phyloP scores from a whole-genome alignment of 768 basidiomycete genomes.

The Naganishia onofrii region DNA sequence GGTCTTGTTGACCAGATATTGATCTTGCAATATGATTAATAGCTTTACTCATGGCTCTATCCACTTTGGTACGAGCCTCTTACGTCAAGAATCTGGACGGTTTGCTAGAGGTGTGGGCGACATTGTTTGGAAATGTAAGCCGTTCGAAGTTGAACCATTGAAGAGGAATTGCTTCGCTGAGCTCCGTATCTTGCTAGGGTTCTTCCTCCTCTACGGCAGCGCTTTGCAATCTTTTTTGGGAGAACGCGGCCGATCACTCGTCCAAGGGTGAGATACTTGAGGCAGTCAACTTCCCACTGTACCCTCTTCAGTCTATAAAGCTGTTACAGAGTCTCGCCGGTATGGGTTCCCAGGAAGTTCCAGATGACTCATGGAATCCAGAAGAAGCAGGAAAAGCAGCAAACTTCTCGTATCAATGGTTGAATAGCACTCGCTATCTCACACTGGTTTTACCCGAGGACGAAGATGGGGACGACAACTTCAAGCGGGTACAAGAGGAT shows the following conservation, averaged over 20 bases:
- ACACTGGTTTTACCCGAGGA: constrained; percentile 15
- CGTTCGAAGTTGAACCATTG: not conserved
- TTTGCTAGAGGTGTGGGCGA: constrained; percentile 12
- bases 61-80: not conserved
- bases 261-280: constrained; percentile 23
- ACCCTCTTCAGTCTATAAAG: constrained; percentile 17
- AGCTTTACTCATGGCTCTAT: constrained; percentile 15
- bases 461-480: constrained; percentile 17
- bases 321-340: constrained; percentile 9
- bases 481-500: constrained; percentile 18
- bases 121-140: constrained; percentile 10
- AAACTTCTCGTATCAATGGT: constrained; percentile 7
- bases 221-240: constrained; percentile 28
- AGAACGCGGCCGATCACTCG: constrained; percentile 19
- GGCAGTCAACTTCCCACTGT: constrained; percentile 14
- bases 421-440: not conserved
- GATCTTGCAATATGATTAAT: not conserved
- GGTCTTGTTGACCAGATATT: not conserved
- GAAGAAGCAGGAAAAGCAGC: constrained; percentile 19
- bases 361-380: constrained; percentile 15
- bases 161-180: not conserved
- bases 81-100: constrained; percentile 21
- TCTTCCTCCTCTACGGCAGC: constrained; percentile 12
- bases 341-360: constrained; percentile 14
- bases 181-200: not conserved